Base-by-base conservation (phyloP, 1,139 yeast species). In the Magnusiomyces suaveolens region DNA sequence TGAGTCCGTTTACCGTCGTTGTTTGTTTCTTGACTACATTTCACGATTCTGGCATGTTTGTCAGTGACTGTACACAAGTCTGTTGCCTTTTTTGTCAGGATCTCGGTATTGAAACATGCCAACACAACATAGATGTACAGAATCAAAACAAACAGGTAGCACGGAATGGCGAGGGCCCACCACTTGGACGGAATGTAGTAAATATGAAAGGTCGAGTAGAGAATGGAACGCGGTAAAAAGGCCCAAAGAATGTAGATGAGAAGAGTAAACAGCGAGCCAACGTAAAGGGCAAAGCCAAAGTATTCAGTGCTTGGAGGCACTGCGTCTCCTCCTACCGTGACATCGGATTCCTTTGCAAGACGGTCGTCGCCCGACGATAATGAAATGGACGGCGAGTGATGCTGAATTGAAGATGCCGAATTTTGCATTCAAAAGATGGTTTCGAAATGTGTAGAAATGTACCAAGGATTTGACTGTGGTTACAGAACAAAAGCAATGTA, bases 161-260 rank as follows among this genome's bases (percentile, higher is more conserved):
- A 73, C 1, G 96, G 95, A 0, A 86, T 67, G 0, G 89, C 87
- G 52, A 84, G 65, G 1, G 92, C 83, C 96, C 96, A 88, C 83
- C 92, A 87, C 60, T 88, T 74, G 38, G 88, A 84, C 0, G 96
- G 96, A 61, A 83, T 85, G 68, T 87, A 88, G 61, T 80, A 77
- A 16, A 88, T 78, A 1, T 83, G 80, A 23, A 84, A 58, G 21
- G 48, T 62, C 12, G 33, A 29, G 52, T 79, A 72, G 46, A 87
- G 76, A 46, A 80, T 63, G 12, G 64, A 57, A 29, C 79, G 78
- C 0, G 96, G 96, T 0, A 82, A 65, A 16, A 83, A 64, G 0
- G 90, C 79, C 96, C 96, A 88, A 3, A 77, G 61, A 1, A 82
- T 62, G 77, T 86, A 87, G 10, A 78, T 68, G 1, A 72, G 57